phyloP scores from a whole-genome alignment of 2,329 filamentous ascomycete species.

The Sclerotinia nivalis region DNA sequence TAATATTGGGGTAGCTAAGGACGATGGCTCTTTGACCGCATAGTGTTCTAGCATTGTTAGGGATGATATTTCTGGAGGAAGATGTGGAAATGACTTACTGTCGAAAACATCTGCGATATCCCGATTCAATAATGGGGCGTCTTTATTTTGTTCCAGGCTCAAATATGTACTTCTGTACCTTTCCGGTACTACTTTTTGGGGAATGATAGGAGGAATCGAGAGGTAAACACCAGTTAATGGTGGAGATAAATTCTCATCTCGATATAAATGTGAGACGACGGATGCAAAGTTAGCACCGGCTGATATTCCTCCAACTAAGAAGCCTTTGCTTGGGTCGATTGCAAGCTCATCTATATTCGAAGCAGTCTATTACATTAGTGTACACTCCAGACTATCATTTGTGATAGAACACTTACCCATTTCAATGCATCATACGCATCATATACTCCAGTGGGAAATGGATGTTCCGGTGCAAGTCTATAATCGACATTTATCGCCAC shows the following conservation, averaged over 20 bases:
- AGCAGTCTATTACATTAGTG: slow-evolving; percentile 3
- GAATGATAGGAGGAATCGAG: slow-evolving; percentile 41
- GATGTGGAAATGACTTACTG: slow-evolving; percentile 24
- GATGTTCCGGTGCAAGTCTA: slow-evolving; percentile 49
- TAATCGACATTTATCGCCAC: slow-evolving; percentile 48
- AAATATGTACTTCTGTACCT: slow-evolving; percentile 46
- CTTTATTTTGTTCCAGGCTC: slow-evolving; percentile 47
- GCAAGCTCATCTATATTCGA: slow-evolving; percentile 34
- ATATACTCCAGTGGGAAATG: slow-evolving; percentile 47
- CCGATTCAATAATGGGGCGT: slow-evolving; percentile 42
- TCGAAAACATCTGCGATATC: slow-evolving; percentile 37
- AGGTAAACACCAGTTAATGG: slow-evolving; percentile 51
- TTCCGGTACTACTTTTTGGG: slow-evolving; percentile 30
- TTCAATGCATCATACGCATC: slow-evolving; percentile 50
- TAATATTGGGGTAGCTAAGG: slow-evolving; percentile 42
- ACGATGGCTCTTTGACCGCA: slow-evolving; percentile 28
- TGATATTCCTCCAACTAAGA: slow-evolving; percentile 52
- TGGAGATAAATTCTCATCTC: slow-evolving; percentile 46
- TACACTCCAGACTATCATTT: not conserved
- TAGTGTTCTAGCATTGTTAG: not conserved
- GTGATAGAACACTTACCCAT: slow-evolving; percentile 42
- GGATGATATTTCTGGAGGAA: too few relatives aligned
- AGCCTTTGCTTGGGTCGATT: slow-evolving; percentile 47
- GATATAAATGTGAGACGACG: slow-evolving; percentile 45
- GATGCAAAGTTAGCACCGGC: slow-evolving; percentile 48